Evolutionary conservation across 352 stramenopile species (phyloP).

Genomic region (Pythium diclinum): DNA sequence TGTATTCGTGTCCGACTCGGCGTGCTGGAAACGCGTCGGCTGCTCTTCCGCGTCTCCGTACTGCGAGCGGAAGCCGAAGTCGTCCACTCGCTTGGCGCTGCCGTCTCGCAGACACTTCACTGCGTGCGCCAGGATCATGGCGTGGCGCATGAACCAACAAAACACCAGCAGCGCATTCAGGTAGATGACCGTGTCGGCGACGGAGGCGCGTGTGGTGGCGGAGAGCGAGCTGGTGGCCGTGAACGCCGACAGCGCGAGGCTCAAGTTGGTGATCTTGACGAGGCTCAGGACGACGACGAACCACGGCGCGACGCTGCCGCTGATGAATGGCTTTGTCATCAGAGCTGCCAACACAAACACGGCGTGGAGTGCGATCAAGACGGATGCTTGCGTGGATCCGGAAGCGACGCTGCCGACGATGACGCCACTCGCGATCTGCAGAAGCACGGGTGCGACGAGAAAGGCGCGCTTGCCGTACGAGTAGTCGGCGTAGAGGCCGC

Average conservation of each 20-base stretch:
- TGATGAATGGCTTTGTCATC: slow-evolving; percentile 21
- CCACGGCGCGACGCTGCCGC: slow-evolving; percentile 15
- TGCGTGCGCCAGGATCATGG: slow-evolving; percentile 10
- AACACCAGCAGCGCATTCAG: slow-evolving; percentile 24
- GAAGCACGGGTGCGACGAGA: slow-evolving; percentile 19
- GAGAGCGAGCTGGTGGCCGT: slow-evolving; percentile 1
- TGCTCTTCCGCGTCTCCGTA: not conserved
- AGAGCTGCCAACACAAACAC: slow-evolving; percentile 24
- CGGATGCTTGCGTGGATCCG: slow-evolving; percentile 13
- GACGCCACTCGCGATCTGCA: slow-evolving; percentile 29
- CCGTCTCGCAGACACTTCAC: slow-evolving; percentile 3
- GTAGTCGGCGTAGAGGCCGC: slow-evolving; percentile 30
- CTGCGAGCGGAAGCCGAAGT: not conserved
- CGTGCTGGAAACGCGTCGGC: not conserved
- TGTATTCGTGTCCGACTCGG: not conserved
- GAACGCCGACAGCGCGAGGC: slow-evolving; percentile 14
- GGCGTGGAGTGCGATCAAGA: slow-evolving; percentile 23
- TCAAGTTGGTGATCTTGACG: slow-evolving; percentile 24
- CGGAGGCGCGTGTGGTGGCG: not conserved
- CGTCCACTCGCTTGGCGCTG: not conserved
- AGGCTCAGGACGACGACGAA: slow-evolving; percentile 20
- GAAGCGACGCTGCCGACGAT: slow-evolving; percentile 13
- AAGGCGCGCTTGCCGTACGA: slow-evolving; percentile 27
- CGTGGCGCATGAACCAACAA: slow-evolving; percentile 18
- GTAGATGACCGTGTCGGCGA: slow-evolving; percentile 19